These are phyloP conservation scores for Coemansia sp. DNA, from an alignment of 192 early-diverging fungal species.

Conservation along the genomic window DNA sequence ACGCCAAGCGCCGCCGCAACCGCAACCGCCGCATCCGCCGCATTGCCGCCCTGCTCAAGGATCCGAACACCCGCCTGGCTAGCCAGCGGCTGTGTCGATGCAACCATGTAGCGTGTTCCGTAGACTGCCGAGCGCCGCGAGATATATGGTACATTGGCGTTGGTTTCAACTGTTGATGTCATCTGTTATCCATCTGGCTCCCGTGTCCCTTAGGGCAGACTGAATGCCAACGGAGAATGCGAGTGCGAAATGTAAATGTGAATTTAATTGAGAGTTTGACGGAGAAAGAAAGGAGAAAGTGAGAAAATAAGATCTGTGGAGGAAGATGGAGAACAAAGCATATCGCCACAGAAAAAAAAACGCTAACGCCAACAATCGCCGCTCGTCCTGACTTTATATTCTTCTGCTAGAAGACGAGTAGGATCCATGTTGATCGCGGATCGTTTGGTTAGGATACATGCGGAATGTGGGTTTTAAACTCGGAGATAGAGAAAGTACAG, in stretches of 20 bases:
- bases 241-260: no score
- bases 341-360: no score
- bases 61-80: constrained; percentile 65
- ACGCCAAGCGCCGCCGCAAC: constrained; percentile 71
- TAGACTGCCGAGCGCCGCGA: constrained; percentile 59
- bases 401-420: no score
- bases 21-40: constrained; percentile 71
- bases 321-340: neutral
- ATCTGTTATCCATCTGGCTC: constrained; percentile 1
- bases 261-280: neutral
- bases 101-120: constrained; percentile 66
- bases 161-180: constrained; percentile 31
- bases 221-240: no score
- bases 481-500: no score
- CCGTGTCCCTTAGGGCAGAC: neutral
- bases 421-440: no score
- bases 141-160: constrained; percentile 25
- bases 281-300: neutral
- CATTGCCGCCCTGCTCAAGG: constrained; percentile 72
- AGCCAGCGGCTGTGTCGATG: constrained; percentile 69
- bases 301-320: neutral
- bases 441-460: no score
- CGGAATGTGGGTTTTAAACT: no score
- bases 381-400: no score
- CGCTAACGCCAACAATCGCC: no score